Percentiles rank a stretch among this genome's conserved stretches.
Evolutionary conservation across 75 land plant species (phyloP).

Genomic region (Cunninghamia lanceolata): DNA sequence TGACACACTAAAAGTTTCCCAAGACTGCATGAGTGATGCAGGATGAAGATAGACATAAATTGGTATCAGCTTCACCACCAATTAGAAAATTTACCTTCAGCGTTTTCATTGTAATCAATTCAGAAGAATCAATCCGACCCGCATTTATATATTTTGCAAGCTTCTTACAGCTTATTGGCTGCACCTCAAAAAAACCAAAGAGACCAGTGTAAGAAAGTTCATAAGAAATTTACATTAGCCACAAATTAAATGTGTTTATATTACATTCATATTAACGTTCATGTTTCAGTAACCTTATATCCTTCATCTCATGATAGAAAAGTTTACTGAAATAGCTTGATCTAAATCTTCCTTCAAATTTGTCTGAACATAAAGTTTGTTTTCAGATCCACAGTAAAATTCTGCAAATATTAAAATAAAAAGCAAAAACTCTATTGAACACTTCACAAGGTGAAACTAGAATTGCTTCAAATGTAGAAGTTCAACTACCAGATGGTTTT

Average conservation of each 20-base stretch:
- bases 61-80: background rate
- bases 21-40: background rate
- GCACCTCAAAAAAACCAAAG: slow-evolving; percentile 8
- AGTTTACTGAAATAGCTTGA: background rate
- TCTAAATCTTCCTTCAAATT: background rate
- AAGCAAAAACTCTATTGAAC: background rate
- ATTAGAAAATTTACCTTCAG: slow-evolving; percentile 53
- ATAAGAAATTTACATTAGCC: background rate
- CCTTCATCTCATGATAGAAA: background rate
- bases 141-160: slow-evolving; percentile 66
- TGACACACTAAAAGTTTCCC: background rate
- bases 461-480: background rate
- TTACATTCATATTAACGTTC: background rate
- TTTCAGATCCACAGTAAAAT: background rate
- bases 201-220: background rate
- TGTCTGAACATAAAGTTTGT: background rate
- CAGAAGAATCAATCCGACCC: slow-evolving; percentile 77
- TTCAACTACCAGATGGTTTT: background rate
- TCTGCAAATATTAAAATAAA: background rate
- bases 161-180: slow-evolving; percentile 77
- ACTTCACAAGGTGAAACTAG: background rate
- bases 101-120: slow-evolving; percentile 95
- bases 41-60: background rate
- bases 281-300: background rate
- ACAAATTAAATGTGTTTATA: background rate